phyloP scores from a whole-genome alignment of 2,329 filamentous ascomycete species.

The Sarocladium kiliense region DNA sequence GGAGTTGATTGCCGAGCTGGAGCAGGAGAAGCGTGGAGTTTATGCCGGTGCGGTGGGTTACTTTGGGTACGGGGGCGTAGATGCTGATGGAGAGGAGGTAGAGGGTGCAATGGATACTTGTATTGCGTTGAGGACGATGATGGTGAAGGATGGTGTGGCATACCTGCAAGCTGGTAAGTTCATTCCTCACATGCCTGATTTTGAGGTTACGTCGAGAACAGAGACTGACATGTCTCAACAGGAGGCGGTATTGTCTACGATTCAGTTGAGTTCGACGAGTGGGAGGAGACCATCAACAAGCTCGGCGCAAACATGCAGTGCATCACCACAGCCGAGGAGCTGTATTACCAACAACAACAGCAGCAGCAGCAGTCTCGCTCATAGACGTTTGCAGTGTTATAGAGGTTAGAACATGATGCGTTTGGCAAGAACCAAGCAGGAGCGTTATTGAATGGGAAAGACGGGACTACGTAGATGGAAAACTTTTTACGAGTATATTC shows the following conservation, averaged over 20 bases:
- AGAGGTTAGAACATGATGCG: too few relatives aligned
- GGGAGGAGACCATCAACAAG: conserved; percentile 95
- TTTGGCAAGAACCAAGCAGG: too few relatives aligned
- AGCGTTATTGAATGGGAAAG: too few relatives aligned
- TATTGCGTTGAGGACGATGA: conserved; percentile 81
- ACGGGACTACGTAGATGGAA: too few relatives aligned
- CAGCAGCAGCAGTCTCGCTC: conserved; percentile 3
- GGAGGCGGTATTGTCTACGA: conserved; percentile 92
- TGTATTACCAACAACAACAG: conserved; percentile 38
- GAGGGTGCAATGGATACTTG: conserved; percentile 91
- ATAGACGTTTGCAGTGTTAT: too few relatives aligned
- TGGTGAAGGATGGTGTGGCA: conserved; percentile 83
- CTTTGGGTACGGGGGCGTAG: conserved; percentile 79
- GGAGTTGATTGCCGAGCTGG: conserved; percentile 93
- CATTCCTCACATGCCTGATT: neutral
- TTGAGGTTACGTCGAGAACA: neutral
- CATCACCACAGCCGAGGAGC: conserved; percentile 76
- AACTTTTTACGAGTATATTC: neutral
- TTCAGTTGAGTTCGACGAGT: conserved; percentile 86
- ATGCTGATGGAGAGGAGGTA: conserved; percentile 53
- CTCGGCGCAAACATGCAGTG: conserved; percentile 83
- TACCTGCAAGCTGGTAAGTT: conserved; percentile 74
- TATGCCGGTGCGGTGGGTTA: conserved; percentile 97
- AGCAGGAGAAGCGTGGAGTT: conserved; percentile 87
- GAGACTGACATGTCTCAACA: conserved; percentile 19